Base-by-base conservation (phyloP, 1,284 basidiomycete genomes). In the Apiotrichum akiyoshidainum region DNA sequence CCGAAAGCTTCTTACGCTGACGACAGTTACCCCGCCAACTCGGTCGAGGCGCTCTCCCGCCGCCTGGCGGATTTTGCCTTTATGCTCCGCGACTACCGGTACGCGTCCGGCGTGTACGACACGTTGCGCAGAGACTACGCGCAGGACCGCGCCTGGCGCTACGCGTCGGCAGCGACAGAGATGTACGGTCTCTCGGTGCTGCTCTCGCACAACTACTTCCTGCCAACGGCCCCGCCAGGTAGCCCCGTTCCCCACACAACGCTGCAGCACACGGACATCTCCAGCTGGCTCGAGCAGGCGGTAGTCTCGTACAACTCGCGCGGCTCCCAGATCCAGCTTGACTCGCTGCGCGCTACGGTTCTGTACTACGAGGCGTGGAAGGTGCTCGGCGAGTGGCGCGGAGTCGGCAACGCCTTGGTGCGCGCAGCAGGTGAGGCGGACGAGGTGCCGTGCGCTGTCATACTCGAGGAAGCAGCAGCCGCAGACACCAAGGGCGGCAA, bases 31-130 rank as follows among this genome's bases (percentile, higher is more conserved):
- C 79, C 79, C 1, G 71, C 72, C 14, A 61, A 64, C 31, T 68
- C 81, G 1, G 71, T 79, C 33, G 80, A 82, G 61, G 76, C 80
- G 0, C 74, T 81, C 31, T 79, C 81, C 0, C 72, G 82, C 9
- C 75, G 95, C n/a, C 80, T 99, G 2, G 95, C 93, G 11, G 96
- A 99, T 74, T 94, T 98, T 76, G 88, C 92, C 2, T 96, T 96
- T 50, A 87, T 95, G 66, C 80, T 97, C 0, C 87, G 91, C 1
- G 95, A 99, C 79, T 86, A 87, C 74, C 91, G 90, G 65, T 82
- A 95, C 42, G 95, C 95, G 0, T 81, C 85, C 1, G 79, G 80
- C 16, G 86, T 95, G 22, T 99, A 94, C 88, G 95, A 98, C 67
- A 80, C 86, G 2, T 73, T 91, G 19, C 82, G 90, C 52, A 90